Evolutionary conservation across 2,329 filamentous ascomycete species (phyloP).

Genomic region (Colletotrichum tamarilloi): DNA sequence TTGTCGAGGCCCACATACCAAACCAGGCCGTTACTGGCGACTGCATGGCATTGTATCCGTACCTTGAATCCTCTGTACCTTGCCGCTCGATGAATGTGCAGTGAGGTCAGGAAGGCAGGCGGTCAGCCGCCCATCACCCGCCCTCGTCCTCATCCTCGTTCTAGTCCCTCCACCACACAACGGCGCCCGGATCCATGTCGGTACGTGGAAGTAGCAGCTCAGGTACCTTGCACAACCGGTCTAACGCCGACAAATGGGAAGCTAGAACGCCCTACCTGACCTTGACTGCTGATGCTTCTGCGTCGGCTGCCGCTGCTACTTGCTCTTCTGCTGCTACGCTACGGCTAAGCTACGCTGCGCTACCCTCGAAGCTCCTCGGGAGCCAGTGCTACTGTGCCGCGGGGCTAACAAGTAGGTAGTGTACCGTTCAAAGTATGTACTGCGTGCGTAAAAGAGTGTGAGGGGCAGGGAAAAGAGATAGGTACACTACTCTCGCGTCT

Average conservation of each 20-base stretch:
- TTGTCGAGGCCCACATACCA: background rate
- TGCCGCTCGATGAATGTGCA: slow-evolving; percentile 3
- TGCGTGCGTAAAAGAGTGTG: background rate
- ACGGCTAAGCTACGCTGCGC: background rate
- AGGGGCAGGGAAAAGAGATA: background rate
- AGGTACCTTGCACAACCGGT: slow-evolving; percentile 35
- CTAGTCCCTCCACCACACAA: background rate
- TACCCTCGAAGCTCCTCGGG: slow-evolving; percentile 22
- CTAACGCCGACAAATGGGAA: slow-evolving; percentile 13
- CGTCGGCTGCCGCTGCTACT: slow-evolving; percentile 21
- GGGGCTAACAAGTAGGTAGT: slow-evolving; percentile 5
- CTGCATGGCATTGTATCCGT: background rate
- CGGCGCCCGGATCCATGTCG: slow-evolving; percentile 25
- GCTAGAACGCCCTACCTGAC: background rate
- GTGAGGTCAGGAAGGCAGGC: slow-evolving; percentile 14
- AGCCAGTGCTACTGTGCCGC: slow-evolving; percentile 9
- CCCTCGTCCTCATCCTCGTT: background rate
- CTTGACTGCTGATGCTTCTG: slow-evolving; percentile 10
- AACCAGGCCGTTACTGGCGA: background rate
- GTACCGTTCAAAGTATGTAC: background rate
- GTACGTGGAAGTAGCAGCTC: slow-evolving; percentile 20
- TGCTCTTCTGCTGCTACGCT: slow-evolving; percentile 22
- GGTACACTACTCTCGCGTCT: too few relatives aligned
- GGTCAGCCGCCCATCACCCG: slow-evolving; percentile 21
- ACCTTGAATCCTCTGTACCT: slow-evolving; percentile 4